These are phyloP conservation scores for Rhizopogon vulgaris DNA, from an alignment of 768 basidiomycete species.

Conservation along the genomic window DNA sequence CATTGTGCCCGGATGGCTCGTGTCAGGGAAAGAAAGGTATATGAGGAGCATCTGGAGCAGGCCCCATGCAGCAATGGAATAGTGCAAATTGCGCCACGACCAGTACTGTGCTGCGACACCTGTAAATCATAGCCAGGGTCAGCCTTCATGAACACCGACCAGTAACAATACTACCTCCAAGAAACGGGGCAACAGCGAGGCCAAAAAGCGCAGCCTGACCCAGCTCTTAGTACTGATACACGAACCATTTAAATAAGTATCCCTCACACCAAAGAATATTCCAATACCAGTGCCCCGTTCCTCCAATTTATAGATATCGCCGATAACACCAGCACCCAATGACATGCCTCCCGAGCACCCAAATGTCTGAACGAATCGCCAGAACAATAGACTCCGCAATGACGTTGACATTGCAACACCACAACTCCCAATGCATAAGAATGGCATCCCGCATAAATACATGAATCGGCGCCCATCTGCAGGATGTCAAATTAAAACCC, in stretches of 20 bases:
- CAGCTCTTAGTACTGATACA: not conserved
- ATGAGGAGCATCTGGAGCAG: slow-evolving; percentile 33
- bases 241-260: not conserved
- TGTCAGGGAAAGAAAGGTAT: slow-evolving; percentile 46
- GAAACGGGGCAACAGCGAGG: slow-evolving; percentile 48
- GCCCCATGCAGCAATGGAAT: slow-evolving; percentile 32
- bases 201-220: slow-evolving; percentile 42
- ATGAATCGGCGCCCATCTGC: slow-evolving; percentile 57
- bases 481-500: no score
- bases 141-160: not conserved
- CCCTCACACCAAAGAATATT: slow-evolving; percentile 41
- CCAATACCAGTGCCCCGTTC: slow-evolving; percentile 19
- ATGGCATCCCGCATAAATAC: slow-evolving; percentile 50
- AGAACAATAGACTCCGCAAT: slow-evolving; percentile 45
- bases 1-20: slow-evolving; percentile 50
- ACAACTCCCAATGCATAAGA: slow-evolving; percentile 48
- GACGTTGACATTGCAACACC: slow-evolving; percentile 45
- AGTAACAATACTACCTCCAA: slow-evolving; percentile 34
- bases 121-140: slow-evolving; percentile 6
- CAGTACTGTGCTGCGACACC: slow-evolving; percentile 44
- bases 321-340: no score
- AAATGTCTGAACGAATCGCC: slow-evolving; percentile 54
- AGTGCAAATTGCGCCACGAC: slow-evolving; percentile 56
- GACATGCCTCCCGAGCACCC: slow-evolving; percentile 43
- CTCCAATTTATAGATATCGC: no score